phyloP scores from a whole-genome alignment of 2,329 filamentous ascomycete genomes.

The Alternaria arbusti region DNA sequence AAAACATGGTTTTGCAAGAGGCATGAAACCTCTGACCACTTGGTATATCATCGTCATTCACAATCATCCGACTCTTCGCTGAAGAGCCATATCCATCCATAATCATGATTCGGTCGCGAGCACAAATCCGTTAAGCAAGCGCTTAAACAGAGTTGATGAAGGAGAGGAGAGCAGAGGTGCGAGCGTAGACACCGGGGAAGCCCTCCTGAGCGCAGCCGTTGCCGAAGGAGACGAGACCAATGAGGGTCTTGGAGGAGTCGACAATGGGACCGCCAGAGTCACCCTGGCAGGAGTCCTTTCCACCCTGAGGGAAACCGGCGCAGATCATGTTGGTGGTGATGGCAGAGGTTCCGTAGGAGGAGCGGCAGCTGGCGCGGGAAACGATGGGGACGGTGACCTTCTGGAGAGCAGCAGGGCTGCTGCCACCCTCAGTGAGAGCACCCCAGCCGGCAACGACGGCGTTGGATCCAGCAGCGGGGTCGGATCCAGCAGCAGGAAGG shows the following conservation, averaged over 20 bases:
- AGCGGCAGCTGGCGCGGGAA: slow-evolving; percentile 30
- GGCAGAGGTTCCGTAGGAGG: slow-evolving; percentile 21
- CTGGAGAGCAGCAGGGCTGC: slow-evolving; percentile 20
- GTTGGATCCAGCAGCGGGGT: slow-evolving; percentile 29
- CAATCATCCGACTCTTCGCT: background rate
- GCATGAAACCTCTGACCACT: background rate
- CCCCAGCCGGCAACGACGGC: slow-evolving; percentile 38
- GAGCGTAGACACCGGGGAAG: slow-evolving; percentile 36
- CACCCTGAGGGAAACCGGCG: slow-evolving; percentile 30
- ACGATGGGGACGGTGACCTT: slow-evolving; percentile 40
- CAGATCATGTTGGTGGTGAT: slow-evolving; percentile 39
- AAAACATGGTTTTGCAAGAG: background rate
- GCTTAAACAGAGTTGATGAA: slow-evolving; percentile 32
- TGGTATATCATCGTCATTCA: background rate
- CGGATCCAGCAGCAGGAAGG: slow-evolving; percentile 28
- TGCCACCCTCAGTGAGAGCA: slow-evolving; percentile 14
- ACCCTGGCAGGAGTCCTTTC: slow-evolving; percentile 44
- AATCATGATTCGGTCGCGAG: background rate
- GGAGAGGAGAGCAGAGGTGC: slow-evolving; percentile 19
- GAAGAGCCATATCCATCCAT: background rate
- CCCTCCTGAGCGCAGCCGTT: slow-evolving; percentile 28
- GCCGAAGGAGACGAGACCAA: slow-evolving; percentile 16
- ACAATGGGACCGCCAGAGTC: slow-evolving; percentile 39
- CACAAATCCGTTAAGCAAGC: background rate
- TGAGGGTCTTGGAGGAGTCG: slow-evolving; percentile 11